These are phyloP conservation scores for Fusarium sp. DNA, from an alignment of 2,329 filamentous ascomycete genomes.

Conservation along the genomic window DNA sequence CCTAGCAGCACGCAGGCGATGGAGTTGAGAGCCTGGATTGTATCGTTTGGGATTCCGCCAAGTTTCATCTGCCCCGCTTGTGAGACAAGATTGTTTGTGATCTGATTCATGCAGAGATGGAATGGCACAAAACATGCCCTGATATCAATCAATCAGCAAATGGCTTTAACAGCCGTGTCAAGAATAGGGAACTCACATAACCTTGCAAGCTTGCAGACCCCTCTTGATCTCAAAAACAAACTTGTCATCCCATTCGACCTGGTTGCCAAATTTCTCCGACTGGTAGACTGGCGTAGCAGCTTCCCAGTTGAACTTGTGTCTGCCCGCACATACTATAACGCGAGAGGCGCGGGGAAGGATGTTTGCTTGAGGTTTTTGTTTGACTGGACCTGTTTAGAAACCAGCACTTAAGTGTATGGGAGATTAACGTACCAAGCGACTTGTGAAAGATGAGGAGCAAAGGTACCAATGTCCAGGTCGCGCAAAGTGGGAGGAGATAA, in stretches of 20 bases:
- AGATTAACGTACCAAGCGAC: not conserved
- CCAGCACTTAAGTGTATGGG: too few relatives aligned
- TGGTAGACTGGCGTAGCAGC: not conserved
- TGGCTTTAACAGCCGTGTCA: too few relatives aligned
- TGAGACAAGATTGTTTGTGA: not conserved
- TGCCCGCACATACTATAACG: not conserved
- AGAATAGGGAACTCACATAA: not conserved
- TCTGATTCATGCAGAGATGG: not conserved
- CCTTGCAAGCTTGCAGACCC: not conserved
- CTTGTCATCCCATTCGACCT: not conserved
- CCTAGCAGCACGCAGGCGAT: not conserved
- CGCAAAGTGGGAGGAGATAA: not conserved
- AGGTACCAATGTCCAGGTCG: not conserved
- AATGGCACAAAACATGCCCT: constrained; percentile 3
- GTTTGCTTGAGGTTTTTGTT: not conserved
- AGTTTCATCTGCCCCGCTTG: constrained; percentile 3
- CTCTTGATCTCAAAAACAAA: constrained; percentile 1
- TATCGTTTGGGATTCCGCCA: not conserved
- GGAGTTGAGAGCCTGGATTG: not conserved
- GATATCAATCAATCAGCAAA: too few relatives aligned
- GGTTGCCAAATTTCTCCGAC: not conserved
- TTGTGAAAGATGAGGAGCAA: not conserved
- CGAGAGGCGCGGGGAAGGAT: not conserved
- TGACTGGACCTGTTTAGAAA: not conserved
- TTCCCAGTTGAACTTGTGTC: not conserved